These are phyloP conservation scores for Mycena chlorophos DNA, from an alignment of 768 basidiomycete genomes.

Conservation along the genomic window DNA sequence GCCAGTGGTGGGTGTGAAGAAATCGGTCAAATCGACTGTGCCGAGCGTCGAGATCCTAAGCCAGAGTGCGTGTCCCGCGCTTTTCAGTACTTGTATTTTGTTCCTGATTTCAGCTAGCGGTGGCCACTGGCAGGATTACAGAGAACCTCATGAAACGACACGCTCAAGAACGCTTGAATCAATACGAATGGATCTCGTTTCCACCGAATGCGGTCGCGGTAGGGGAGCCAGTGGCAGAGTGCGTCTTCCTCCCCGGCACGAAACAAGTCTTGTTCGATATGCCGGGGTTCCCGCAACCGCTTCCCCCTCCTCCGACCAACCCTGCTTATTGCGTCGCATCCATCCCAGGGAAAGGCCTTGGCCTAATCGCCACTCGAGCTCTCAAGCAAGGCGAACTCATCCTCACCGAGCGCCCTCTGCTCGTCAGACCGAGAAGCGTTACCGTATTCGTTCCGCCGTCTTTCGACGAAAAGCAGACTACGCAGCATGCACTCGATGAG, in stretches of 20 bases:
- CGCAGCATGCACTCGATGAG: neutral
- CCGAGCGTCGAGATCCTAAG: no score
- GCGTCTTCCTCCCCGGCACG: neutral
- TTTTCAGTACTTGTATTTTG: no score
- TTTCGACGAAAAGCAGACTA: neutral
- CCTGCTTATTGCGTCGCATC: neutral
- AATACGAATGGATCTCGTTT: no score
- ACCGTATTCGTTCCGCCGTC: neutral
- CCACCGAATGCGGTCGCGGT: no score
- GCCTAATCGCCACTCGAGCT: constrained; percentile 6
- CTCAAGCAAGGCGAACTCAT: constrained; percentile 10
- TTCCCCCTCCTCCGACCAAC: neutral
- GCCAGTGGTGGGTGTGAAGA: no score
- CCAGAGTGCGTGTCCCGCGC: no score
- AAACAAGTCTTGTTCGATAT: neutral
- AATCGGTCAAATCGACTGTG: no score
- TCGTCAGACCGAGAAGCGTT: neutral
- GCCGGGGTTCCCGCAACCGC: constrained; percentile 12
- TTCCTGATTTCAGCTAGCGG: no score
- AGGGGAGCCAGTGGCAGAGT: neutral
- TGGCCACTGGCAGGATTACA: no score
- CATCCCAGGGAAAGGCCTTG: constrained; percentile 8
- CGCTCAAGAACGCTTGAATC: no score
- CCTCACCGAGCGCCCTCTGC: constrained; percentile 15
- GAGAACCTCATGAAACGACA: no score